Conservation (phyloP, 257 asterid species). For the Lantana camara region DNA sequence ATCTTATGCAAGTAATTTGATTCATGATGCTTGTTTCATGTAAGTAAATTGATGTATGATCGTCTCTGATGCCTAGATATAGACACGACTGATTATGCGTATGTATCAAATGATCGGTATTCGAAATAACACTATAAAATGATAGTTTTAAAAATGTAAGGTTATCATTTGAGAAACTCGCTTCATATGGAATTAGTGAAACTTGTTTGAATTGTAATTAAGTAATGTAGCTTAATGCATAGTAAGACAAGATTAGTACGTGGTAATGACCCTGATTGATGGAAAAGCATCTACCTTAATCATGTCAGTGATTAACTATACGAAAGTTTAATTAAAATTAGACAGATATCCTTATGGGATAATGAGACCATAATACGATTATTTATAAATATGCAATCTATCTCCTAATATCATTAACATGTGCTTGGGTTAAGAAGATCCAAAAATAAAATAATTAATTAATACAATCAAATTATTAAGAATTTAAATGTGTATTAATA, state of each 20-base stretch:
- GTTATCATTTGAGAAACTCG: too few species aligned
- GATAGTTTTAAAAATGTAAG: too few species aligned
- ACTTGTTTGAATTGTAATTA: not conserved
- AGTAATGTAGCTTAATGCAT: not conserved
- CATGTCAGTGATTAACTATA: not conserved
- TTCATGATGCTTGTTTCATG: not conserved
- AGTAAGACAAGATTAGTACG: conserved; percentile 11
- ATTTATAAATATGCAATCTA: not conserved
- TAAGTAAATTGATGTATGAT: not conserved
- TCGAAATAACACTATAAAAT: too few species aligned
- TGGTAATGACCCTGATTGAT: not conserved
- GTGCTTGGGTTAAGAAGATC: conserved; percentile 12
- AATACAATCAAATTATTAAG: too few species aligned
- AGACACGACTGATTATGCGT: too few species aligned
- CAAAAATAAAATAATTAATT: not conserved
- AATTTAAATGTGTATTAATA: too few species aligned
- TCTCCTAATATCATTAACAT: not conserved
- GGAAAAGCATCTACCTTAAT: not conserved
- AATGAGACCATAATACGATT: not conserved
- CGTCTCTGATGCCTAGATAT: too few species aligned
- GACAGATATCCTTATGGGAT: not conserved
- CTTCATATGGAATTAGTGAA: too few species aligned
- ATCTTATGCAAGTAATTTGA: conserved; percentile 5
- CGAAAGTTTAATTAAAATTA: not conserved
- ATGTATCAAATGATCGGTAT: too few species aligned